Percentiles rank a stretch among this genome's conserved stretches.
Evolutionary conservation across 139 green algal genomes (phyloP).

Genomic region (Nannochloris sp.): DNA sequence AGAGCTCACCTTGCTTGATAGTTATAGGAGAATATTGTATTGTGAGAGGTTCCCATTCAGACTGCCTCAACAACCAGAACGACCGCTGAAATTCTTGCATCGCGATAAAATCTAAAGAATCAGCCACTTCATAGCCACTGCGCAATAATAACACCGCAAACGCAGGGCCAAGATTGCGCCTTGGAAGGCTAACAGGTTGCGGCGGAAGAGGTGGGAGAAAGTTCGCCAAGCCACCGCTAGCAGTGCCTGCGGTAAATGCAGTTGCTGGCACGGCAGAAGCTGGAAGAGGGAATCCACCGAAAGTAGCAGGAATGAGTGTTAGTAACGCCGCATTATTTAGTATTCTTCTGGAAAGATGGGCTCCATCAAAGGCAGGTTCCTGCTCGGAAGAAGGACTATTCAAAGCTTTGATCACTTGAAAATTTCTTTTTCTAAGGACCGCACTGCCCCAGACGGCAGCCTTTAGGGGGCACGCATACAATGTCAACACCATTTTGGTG

Average conservation of each 20-base stretch:
- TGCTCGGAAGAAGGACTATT: too few relatives aligned
- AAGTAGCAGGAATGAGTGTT: too few relatives aligned
- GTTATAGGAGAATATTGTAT: slow-evolving; percentile 54
- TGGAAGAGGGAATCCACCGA: neutral
- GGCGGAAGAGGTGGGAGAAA: neutral
- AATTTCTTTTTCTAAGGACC: too few relatives aligned
- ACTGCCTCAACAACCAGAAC: slow-evolving; percentile 67
- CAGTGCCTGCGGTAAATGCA: neutral
- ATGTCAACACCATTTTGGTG: too few relatives aligned
- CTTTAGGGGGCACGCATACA: too few relatives aligned
- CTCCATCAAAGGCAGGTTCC: too few relatives aligned
- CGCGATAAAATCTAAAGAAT: slow-evolving; percentile 72
- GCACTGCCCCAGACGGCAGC: too few relatives aligned
- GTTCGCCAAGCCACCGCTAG: neutral
- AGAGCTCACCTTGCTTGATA: slow-evolving; percentile 61
- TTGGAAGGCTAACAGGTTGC: neutral
- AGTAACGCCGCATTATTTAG: too few relatives aligned
- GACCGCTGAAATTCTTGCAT: slow-evolving; percentile 62
- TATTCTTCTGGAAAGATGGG: too few relatives aligned
- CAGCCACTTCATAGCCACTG: slow-evolving; percentile 66
- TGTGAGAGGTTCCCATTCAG: slow-evolving; percentile 66
- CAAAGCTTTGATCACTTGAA: too few relatives aligned
- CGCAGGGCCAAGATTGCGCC: neutral
- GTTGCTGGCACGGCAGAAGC: neutral
- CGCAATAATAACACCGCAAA: slow-evolving; percentile 84